These are phyloP conservation scores for Ensete glaucum DNA, from an alignment of 176 grass and related monocot genomes.

Conservation along the genomic window DNA sequence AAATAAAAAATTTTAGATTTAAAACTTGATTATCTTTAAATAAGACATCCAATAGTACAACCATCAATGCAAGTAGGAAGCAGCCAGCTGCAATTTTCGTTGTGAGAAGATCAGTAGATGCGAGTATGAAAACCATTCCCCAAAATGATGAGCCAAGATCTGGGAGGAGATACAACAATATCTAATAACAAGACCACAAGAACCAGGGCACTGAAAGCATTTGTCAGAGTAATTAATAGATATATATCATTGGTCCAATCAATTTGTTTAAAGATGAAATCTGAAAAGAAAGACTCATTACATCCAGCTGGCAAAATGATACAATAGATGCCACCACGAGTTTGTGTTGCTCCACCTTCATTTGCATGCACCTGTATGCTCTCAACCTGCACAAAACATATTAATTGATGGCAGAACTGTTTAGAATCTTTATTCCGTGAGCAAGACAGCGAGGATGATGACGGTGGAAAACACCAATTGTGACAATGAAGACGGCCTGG, in stretches of 20 bases:
- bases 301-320: constrained; percentile 53
- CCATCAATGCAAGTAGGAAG: constrained; percentile 77
- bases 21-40: not conserved
- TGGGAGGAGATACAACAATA: constrained; percentile 26
- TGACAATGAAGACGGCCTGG: constrained; percentile 64
- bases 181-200: constrained; percentile 1
- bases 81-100: constrained; percentile 84
- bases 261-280: too few relatives aligned
- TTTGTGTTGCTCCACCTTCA: constrained; percentile 74
- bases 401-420: not conserved
- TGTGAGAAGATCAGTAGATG: constrained; percentile 80
- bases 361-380: constrained; percentile 95
- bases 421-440: too few relatives aligned
- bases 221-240: not conserved
- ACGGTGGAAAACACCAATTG: constrained; percentile 79
- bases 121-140: constrained; percentile 97
- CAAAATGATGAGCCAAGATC: constrained; percentile 99
- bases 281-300: too few relatives aligned
- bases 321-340: constrained; percentile 65
- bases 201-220: constrained; percentile 1
- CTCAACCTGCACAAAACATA: constrained; percentile 45
- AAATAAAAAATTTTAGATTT: constrained; percentile 11
- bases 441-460: constrained; percentile 63
- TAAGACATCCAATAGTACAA: constrained; percentile 70
- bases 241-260: too few relatives aligned